Base-by-base conservation (phyloP, 2,329 filamentous ascomycete species). In the Metarhizium anisopliae region DNA sequence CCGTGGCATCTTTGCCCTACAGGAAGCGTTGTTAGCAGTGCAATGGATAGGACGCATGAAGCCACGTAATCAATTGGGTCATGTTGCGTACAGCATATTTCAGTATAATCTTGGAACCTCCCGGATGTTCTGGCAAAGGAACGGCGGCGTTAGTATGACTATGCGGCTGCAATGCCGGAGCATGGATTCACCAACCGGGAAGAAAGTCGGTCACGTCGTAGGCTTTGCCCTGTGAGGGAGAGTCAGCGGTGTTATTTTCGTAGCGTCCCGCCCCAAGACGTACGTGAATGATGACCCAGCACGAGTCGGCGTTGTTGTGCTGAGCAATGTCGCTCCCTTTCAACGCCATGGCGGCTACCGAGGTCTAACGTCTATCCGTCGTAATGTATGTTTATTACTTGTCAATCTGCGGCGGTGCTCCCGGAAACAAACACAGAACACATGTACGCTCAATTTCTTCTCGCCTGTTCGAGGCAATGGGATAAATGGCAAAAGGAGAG, bases 131-230 rank as follows among this genome's bases (percentile, higher is more conserved):
- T 85, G 62, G 13, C 6, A 40, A 16, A 2, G 14, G 6, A 38
- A 18, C 1, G 14, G 5, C 30, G 32, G 30, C 13, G 47, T 51
- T 11, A 53, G 45, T 50, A 38, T 56, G 47, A 53, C 42, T 50
- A 35, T 56, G 47, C 10, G 38, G 38, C 8, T 8, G 38, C 32
- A 30, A 52, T 20, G 8, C 36, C 36, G 36, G 29, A 11, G 47
- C 6, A 11, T n/a, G 14, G 55, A 55, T 55, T 32, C 29, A 67
- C 71, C 54, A 69, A 85, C 85, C 85, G 54, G 88, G 87, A n/a
- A 95, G 73, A 69, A 94, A 94, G 47, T 92, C 88, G 4, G 90
- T 95, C 57, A 95, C 89, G 77, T 95, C 90, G 74, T 95, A 95
- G 56, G 86, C 89, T 72, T 89, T 88, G 58, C 89, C 82, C 78